Percentiles rank a stretch among this genome's conserved stretches.
Evolutionary conservation across 148 eudicot species (phyloP).

Genomic region (Silene conica): DNA sequence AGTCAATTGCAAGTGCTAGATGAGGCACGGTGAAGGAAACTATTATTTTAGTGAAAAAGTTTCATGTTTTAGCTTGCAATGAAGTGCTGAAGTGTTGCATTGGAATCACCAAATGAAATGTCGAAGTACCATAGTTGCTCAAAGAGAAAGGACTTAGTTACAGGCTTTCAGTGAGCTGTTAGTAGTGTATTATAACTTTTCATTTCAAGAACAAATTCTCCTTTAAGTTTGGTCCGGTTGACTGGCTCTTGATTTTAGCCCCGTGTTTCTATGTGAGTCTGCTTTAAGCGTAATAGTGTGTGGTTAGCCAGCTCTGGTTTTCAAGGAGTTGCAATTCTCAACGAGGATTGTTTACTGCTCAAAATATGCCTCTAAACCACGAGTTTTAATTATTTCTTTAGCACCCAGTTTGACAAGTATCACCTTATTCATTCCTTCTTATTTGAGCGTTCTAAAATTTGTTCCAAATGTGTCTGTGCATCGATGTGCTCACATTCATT

Average conservation of each 20-base stretch:
- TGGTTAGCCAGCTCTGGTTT: too few species aligned
- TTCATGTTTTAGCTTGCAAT: not conserved
- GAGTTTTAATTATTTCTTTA: not conserved
- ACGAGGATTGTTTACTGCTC: not conserved
- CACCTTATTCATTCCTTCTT: not conserved
- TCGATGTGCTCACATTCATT: conserved; percentile 11
- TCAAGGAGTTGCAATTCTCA: not conserved
- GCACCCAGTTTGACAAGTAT: not conserved
- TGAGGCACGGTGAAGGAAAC: too few species aligned
- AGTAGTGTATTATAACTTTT: not conserved
- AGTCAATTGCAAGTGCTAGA: too few species aligned
- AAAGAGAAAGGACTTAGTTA: not conserved
- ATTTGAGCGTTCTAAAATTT: not conserved
- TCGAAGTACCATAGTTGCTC: too few species aligned
- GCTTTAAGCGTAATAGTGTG: too few species aligned
- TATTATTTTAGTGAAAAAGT: not conserved
- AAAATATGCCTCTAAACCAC: not conserved
- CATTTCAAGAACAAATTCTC: not conserved
- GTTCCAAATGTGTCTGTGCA: not conserved
- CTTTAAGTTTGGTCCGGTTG: not conserved
- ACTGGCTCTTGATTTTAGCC: not conserved
- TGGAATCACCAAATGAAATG: too few species aligned
- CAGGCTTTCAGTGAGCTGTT: not conserved
- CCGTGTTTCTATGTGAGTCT: too few species aligned
- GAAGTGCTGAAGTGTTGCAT: too few species aligned